Percentiles rank a stretch among this genome's conserved stretches.
Conservation (phyloP, 2,329 filamentous ascomycete species). For the Diplodia seriata region DNA sequence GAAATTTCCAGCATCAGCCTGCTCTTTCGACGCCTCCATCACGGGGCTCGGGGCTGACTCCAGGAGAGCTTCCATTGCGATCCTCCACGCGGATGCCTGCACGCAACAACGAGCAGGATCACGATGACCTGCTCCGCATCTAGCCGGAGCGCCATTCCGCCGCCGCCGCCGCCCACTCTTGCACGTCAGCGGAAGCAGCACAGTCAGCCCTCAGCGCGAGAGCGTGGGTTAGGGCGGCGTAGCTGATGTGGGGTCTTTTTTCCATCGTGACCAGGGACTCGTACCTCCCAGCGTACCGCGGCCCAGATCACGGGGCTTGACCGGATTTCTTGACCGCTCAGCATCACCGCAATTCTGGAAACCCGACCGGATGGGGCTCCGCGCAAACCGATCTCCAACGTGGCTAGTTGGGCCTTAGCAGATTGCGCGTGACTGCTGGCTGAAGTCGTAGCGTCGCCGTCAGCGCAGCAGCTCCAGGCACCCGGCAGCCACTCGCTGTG, state of each 20-base stretch:
- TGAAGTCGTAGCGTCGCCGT: constrained; percentile 22
- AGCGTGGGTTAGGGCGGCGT: not conserved
- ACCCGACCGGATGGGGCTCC: constrained; percentile 29
- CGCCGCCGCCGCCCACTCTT: not conserved
- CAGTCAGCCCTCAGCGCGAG: constrained; percentile 20
- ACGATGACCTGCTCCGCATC: constrained; percentile 20
- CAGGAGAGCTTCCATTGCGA: constrained; percentile 10
- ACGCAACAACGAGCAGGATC: constrained; percentile 10
- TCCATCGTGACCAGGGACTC: constrained; percentile 27
- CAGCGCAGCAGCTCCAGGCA: constrained; percentile 26
- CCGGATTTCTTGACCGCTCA: constrained; percentile 24
- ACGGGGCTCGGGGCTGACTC: constrained; percentile 9
- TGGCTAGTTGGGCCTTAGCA: constrained; percentile 25
- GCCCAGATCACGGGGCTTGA: constrained; percentile 23
- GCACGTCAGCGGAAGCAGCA: constrained; percentile 20
- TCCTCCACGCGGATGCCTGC: constrained; percentile 25
- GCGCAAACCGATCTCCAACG: constrained; percentile 23
- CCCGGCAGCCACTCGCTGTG: constrained; percentile 23
- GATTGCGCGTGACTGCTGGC: constrained; percentile 16
- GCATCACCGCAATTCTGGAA: constrained; percentile 19
- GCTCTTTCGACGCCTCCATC: not conserved
- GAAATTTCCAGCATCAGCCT: constrained; percentile 10
- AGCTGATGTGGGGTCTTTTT: constrained; percentile 23
- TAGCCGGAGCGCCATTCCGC: constrained; percentile 21
- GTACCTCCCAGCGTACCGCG: constrained; percentile 26